Evolutionary conservation across 2,329 filamentous ascomycete genomes (phyloP), one percentile per base, ranked within the genome.

Genomic region (Biscogniauxia marginata): DNA sequence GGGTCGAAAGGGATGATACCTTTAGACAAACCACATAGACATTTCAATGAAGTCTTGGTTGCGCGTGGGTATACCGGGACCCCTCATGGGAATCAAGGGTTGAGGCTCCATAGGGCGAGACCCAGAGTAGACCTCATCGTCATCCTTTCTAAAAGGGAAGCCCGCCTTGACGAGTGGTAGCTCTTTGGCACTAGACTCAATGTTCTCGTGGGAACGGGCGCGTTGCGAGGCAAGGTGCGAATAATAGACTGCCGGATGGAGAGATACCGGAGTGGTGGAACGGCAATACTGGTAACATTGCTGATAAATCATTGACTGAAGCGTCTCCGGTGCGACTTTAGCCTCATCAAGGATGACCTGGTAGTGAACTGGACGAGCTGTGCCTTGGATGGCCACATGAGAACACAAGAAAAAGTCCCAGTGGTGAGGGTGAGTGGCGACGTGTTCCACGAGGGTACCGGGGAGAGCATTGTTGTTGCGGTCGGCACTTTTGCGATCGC

Each of bases 281-380:
- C 95, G 86, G 54, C 89, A 87, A 68, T 96, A 99, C 54, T 96
- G 91, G 73, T 96, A 99, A 46, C 89, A 96, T 61, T 97, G 92
- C 63, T 96, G 89, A 66, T 98, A 98, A 20, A 98, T 88, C 83
- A 98, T 89, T 54, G 87, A 87, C 67, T 96, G 90, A 0, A 99
- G 78, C 2, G 87, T 81, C 45, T 90, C 85, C 0, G 87, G 79
- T 0, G 79, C 72, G 66, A 90, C 82, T 1, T 82, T 77, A 52
- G 87, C 84, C 71, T 98, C 92, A 69, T 99, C 95, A 48, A 89
- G 70, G 20, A 99, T 85, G 13, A 97, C 88, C 59, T 93, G 89
- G 72, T 99, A 99, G 66, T 96, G 91, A 0, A 96, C 91, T 0
- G 95, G 95, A 1, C 95, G 86, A 18, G 95, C 89, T 0, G 95